Conservation (phyloP, 2,329 filamentous ascomycete genomes). For the Fusarium staphyleae region DNA sequence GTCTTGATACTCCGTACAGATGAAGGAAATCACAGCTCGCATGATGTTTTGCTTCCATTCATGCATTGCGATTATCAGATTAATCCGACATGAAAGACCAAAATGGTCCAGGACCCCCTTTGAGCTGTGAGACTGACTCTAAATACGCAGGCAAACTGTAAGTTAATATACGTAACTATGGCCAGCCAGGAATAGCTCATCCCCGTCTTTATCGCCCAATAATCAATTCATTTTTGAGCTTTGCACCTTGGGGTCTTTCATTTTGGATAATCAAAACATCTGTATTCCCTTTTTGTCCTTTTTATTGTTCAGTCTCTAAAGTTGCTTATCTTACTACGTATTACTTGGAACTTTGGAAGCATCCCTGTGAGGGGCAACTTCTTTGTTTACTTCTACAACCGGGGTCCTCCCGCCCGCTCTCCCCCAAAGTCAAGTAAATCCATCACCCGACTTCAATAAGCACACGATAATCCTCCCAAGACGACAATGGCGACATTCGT, state of each 20-base stretch:
- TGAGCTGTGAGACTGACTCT: slow-evolving; percentile 35
- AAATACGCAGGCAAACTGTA: slow-evolving; percentile 32
- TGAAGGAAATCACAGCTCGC: too few relatives aligned
- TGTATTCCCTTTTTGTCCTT: background rate
- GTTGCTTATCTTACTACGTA: background rate
- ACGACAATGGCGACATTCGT: slow-evolving; percentile 31
- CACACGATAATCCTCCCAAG: slow-evolving; percentile 1
- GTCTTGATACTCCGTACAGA: too few relatives aligned
- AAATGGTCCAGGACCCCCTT: slow-evolving; percentile 1
- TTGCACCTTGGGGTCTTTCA: background rate
- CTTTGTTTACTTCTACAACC: slow-evolving; percentile 13
- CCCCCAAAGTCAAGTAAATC: background rate
- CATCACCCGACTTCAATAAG: slow-evolving; percentile 15
- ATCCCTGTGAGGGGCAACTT: slow-evolving; percentile 8
- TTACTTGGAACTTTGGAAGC: background rate
- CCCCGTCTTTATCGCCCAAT: slow-evolving; percentile 21
- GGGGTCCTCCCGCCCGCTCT: background rate
- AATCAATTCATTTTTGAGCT: slow-evolving; percentile 14
- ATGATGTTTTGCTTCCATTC: too few relatives aligned
- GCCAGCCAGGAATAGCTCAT: slow-evolving; percentile 17
- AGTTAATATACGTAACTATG: too few relatives aligned
- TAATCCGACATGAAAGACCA: too few relatives aligned
- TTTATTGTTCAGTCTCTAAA: too few relatives aligned
- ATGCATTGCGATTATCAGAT: too few relatives aligned
- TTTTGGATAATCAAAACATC: background rate